Evolutionary conservation across 495 filamentous ascomycete species (phyloP).

Genomic region (Penicillium diatomitis): DNA sequence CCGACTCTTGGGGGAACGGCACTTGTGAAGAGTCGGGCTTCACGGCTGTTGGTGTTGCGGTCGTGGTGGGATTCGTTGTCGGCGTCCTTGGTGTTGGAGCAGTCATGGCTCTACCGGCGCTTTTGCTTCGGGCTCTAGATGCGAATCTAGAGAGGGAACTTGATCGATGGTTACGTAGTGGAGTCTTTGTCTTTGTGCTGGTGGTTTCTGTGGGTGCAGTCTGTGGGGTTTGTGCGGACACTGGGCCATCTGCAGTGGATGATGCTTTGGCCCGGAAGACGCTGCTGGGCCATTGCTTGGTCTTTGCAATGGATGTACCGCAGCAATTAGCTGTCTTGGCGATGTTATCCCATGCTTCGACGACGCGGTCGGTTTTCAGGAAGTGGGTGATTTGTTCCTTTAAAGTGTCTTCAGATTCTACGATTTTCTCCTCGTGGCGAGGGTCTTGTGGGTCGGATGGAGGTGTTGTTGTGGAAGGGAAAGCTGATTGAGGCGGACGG

Average conservation of each 20-base stretch:
- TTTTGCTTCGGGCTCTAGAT: background rate
- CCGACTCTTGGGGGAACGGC: slow-evolving; percentile 25
- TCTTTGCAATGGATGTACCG: slow-evolving; percentile 4
- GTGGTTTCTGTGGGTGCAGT: too few species aligned
- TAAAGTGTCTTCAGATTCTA: slow-evolving; percentile 18
- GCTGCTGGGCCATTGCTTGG: slow-evolving; percentile 27
- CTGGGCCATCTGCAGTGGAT: background rate
- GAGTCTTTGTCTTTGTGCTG: too few species aligned
- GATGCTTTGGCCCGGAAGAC: slow-evolving; percentile 26
- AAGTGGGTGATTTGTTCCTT: slow-evolving; percentile 32
- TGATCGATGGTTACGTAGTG: too few species aligned
- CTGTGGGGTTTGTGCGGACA: too few species aligned
- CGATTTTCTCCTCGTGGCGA: background rate
- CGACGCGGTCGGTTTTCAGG: slow-evolving; percentile 31
- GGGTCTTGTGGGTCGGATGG: slow-evolving; percentile 5
- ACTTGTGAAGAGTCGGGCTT: slow-evolving; percentile 17
- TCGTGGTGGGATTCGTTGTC: too few species aligned
- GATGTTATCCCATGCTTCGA: slow-evolving; percentile 31
- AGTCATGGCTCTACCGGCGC: background rate
- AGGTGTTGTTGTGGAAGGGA: background rate
- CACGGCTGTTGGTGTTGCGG: slow-evolving; percentile 4
- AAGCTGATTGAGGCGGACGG: background rate
- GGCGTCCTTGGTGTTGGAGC: background rate
- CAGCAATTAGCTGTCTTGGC: slow-evolving; percentile 11
- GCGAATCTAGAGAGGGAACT: too few species aligned